phyloP scores from a whole-genome alignment of 768 basidiomycete species.

The Austroboletus festivus region DNA sequence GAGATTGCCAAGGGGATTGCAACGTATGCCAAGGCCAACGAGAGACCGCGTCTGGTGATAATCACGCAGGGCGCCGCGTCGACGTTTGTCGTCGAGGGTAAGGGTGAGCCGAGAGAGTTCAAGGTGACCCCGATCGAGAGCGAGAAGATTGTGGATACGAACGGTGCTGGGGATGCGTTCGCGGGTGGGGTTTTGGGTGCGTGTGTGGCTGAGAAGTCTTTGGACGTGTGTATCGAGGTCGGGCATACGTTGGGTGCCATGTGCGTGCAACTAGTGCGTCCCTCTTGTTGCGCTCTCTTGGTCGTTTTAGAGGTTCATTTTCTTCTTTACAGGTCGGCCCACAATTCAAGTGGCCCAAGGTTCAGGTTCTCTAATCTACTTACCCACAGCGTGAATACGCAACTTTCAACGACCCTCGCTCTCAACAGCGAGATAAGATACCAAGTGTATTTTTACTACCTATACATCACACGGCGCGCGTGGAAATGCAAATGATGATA shows the following conservation, averaged over 20 bases:
- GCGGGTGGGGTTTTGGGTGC: conserved; percentile 95
- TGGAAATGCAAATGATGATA: conserved; percentile 17
- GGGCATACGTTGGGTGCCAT: conserved; percentile 87
- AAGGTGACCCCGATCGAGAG: conserved; percentile 55
- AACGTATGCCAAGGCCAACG: conserved; percentile 69
- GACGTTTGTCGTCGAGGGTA: conserved; percentile 75
- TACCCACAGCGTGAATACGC: neutral
- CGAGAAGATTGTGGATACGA: conserved; percentile 87
- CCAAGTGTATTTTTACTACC: conserved; percentile 23
- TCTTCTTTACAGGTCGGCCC: conserved; percentile 45
- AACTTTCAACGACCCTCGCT: conserved; percentile 26
- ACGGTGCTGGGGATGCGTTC: conserved; percentile 97
- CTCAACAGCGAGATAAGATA: conserved; percentile 35
- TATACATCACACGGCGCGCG: conserved; percentile 35
- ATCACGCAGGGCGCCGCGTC: conserved; percentile 82
- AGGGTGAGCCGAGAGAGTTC: conserved; percentile 50
- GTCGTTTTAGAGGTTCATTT: neutral
- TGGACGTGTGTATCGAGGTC: conserved; percentile 74
- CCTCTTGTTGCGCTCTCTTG: neutral
- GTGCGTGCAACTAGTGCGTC: conserved; percentile 71
- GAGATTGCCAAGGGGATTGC: conserved; percentile 76
- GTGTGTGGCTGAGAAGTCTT: conserved; percentile 68
- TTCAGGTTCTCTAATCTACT: conserved; percentile 36
- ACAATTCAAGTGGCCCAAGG: conserved; percentile 57
- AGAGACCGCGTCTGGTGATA: conserved; percentile 76